Evolutionary conservation across 2,329 filamentous ascomycete genomes (phyloP).

Genomic region (Phaeosphaeriaceae sp.): DNA sequence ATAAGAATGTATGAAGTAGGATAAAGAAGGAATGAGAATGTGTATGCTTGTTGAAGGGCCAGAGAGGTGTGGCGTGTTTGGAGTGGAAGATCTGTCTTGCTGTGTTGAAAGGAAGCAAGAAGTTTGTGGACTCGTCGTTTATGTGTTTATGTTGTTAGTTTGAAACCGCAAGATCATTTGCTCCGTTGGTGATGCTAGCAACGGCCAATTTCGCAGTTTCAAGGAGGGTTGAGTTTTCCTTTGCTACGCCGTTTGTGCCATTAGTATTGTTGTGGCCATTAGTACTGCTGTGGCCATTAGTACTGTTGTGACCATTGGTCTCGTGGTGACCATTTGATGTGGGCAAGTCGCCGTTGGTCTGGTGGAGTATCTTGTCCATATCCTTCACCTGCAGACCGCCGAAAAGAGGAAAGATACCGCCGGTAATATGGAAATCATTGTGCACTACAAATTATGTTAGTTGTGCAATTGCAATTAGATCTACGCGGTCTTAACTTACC

Average conservation of each 20-base stretch:
- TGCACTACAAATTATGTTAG: constrained; percentile 69
- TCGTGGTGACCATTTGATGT: constrained; percentile 11
- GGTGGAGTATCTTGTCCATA: constrained; percentile 58
- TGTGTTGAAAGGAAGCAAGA: constrained; percentile 40
- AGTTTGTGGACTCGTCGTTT: constrained; percentile 22
- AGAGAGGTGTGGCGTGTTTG: constrained; percentile 1
- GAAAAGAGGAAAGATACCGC: constrained; percentile 85
- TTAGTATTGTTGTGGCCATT: constrained; percentile 14
- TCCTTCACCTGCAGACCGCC: constrained; percentile 74
- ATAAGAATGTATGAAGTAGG: neutral
- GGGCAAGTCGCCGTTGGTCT: constrained; percentile 15
- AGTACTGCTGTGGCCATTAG: constrained; percentile 9
- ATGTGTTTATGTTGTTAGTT: constrained; percentile 24
- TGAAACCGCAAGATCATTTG: constrained; percentile 34
- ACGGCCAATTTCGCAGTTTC: constrained; percentile 37
- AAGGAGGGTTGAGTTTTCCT: constrained; percentile 25
- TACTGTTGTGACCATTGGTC: constrained; percentile 11
- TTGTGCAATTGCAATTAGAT: neutral
- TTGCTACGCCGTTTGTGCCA: constrained; percentile 21
- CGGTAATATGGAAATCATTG: constrained; percentile 91
- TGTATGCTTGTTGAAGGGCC: constrained; percentile 12
- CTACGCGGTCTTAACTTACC: constrained; percentile 61
- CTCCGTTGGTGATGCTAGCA: constrained; percentile 37
- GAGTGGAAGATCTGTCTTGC: constrained; percentile 27
- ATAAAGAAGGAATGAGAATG: constrained; percentile 11